These are phyloP conservation scores for Hypsizygus marmoreus DNA, from an alignment of 768 basidiomycete genomes.

Conservation along the genomic window DNA sequence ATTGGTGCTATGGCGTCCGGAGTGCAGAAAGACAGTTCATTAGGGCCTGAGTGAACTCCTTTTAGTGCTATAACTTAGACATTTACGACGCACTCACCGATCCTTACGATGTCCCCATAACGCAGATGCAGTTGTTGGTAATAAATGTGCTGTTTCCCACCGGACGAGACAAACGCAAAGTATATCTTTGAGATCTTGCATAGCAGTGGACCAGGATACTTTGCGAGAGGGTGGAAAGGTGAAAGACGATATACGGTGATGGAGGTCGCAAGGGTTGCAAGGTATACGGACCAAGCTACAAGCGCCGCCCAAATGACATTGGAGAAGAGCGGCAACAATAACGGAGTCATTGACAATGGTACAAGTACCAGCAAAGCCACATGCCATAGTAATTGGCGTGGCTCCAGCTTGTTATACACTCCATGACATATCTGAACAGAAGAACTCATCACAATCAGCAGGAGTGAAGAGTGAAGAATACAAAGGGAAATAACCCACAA, in stretches of 20 bases:
- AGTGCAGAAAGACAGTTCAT: constrained; percentile 45
- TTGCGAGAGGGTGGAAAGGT: constrained; percentile 47
- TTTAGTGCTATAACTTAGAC: too few relatives aligned
- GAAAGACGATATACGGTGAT: constrained; percentile 52
- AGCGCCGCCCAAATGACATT: constrained; percentile 1
- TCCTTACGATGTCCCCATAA: constrained; percentile 56
- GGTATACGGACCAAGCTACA: constrained; percentile 4
- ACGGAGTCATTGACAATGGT: constrained; percentile 6
- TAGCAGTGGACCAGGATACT: constrained; percentile 46
- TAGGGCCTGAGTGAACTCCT: constrained; percentile 44
- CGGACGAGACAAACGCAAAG: constrained; percentile 28
- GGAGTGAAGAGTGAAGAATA: too few relatives aligned
- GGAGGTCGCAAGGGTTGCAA: constrained; percentile 1
- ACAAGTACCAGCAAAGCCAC: constrained; percentile 6
- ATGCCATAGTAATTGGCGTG: constrained; percentile 5
- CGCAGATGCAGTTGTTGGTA: constrained; percentile 45
- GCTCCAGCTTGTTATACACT: constrained; percentile 10
- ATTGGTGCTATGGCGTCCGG: constrained; percentile 31
- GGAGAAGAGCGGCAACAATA: neutral
- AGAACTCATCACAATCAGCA: too few relatives aligned
- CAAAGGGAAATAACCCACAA: too few relatives aligned
- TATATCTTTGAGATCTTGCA: constrained; percentile 42
- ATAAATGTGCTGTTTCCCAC: constrained; percentile 45
- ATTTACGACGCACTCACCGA: constrained; percentile 51
- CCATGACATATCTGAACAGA: too few relatives aligned